Conservation (phyloP, 2,329 filamentous ascomycete genomes). For the Aspergillus felis region DNA sequence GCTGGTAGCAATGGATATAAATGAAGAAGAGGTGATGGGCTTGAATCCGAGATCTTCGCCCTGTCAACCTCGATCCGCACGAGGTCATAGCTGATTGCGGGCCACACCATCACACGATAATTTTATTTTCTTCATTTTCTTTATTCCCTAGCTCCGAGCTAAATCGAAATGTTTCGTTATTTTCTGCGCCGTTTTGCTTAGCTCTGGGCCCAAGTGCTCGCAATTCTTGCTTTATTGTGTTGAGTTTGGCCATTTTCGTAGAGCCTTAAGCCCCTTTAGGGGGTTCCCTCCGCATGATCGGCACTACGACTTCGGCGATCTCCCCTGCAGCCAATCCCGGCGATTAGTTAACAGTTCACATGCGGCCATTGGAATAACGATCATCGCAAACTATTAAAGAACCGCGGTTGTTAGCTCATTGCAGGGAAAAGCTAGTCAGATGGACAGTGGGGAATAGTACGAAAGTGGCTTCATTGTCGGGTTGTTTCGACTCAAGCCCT, state of each 20-base stretch:
- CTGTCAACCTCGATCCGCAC: neutral
- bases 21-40: neutral
- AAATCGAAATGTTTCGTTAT: neutral
- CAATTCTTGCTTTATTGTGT: neutral
- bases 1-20: neutral
- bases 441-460: neutral
- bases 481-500: neutral
- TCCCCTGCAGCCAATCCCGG: conserved; percentile 5
- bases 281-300: conserved; percentile 7
- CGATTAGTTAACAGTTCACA: conserved; percentile 7
- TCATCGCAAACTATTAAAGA: conserved; percentile 12
- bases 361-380: conserved; percentile 11
- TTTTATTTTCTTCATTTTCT: neutral
- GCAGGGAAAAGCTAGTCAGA: neutral
- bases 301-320: conserved; percentile 7
- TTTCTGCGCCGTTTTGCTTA: neutral
- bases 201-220: neutral
- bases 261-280: neutral
- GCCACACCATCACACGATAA: neutral
- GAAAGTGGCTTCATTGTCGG: neutral
- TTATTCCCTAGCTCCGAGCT: neutral
- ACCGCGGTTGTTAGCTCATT: conserved; percentile 13
- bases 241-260: neutral
- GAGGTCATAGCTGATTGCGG: neutral
- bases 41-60: neutral